Percentiles rank a stretch among this genome's conserved stretches.
phyloP scores from a whole-genome alignment of 306 rosid species.

The Canavalia ensiformis region DNA sequence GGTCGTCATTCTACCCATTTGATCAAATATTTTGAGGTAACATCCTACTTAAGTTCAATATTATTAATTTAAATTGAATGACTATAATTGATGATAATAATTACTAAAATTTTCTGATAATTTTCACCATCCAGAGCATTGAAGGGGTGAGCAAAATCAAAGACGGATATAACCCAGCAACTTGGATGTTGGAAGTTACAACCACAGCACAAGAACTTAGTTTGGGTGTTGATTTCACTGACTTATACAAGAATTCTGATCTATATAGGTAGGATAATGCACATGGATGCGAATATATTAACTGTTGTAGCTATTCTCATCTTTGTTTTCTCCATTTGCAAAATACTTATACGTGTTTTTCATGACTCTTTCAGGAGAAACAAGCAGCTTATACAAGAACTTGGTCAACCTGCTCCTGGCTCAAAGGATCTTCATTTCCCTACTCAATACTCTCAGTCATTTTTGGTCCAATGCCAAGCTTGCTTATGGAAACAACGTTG shows the following conservation, averaged over 20 bases:
- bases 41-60: neutral
- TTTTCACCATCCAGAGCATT: constrained; percentile 52
- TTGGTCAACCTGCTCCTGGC: constrained; percentile 65
- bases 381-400: constrained; percentile 70
- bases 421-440: constrained; percentile 74
- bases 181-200: constrained; percentile 92
- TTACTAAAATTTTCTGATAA: constrained; percentile 14
- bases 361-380: constrained; percentile 70
- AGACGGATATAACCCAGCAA: constrained; percentile 89
- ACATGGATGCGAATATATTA: neutral
- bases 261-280: constrained; percentile 55
- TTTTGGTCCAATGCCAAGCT: constrained; percentile 72
- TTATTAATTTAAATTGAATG: neutral
- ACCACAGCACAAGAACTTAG: constrained; percentile 64
- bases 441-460: constrained; percentile 66
- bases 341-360: constrained; percentile 29
- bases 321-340: constrained; percentile 11
- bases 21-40: constrained; percentile 69
- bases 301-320: neutral
- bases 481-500: constrained; percentile 82
- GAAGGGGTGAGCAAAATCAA: constrained; percentile 72
- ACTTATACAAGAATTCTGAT: constrained; percentile 66
- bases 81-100: neutral
- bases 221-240: constrained; percentile 71
- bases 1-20: constrained; percentile 72